phyloP scores from a whole-genome alignment of 441 rosid species.

The Populus hybrid region DNA sequence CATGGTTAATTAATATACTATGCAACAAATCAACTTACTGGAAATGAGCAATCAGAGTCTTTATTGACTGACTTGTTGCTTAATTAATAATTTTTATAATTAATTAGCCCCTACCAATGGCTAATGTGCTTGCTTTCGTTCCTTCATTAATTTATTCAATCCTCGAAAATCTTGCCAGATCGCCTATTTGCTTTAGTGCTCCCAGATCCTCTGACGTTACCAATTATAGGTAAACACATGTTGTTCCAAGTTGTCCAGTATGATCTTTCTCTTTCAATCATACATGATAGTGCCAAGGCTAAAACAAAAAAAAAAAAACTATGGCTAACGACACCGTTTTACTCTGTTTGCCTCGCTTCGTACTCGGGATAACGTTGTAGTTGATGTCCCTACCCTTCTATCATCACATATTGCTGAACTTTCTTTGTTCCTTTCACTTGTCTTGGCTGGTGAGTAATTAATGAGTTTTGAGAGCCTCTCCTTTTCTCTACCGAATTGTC shows the following conservation, averaged over 20 bases:
- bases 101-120: not conserved
- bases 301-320: not conserved
- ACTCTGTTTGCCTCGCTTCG: not conserved
- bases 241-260: slow-evolving; percentile 1
- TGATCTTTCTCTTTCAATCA: slow-evolving; percentile 13
- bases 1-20: not conserved
- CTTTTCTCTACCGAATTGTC: not conserved
- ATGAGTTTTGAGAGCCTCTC: not conserved
- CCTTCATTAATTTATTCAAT: not conserved
- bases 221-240: not conserved
- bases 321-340: not conserved
- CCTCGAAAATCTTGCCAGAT: not conserved
- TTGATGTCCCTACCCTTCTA: not conserved
- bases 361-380: not conserved
- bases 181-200: not conserved
- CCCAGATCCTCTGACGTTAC: not conserved
- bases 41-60: not conserved
- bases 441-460: not conserved
- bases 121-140: not conserved
- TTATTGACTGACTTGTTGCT: not conserved
- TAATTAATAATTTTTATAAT: not conserved
- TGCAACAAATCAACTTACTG: not conserved
- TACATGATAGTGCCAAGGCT: slow-evolving; percentile 12
- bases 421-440: not conserved
- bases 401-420: not conserved